Percentiles rank a stretch among this genome's conserved stretches.
These are phyloP conservation scores for Trichopus zeylanicus DNA, from an alignment of 116 monocot species.

Conservation along the genomic window DNA sequence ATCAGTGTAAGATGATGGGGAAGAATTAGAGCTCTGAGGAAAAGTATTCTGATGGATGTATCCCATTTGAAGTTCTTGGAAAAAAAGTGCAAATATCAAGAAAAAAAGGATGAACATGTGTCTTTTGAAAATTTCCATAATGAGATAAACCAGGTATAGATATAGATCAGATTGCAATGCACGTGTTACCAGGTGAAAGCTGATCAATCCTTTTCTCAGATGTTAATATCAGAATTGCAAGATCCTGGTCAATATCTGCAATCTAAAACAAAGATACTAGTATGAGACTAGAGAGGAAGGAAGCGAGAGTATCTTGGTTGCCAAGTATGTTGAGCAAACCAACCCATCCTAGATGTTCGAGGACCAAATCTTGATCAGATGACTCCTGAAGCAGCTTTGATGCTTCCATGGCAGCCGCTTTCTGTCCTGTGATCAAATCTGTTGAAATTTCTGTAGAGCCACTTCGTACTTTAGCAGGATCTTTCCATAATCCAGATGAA, in stretches of 20 bases:
- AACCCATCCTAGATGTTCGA: conserved; percentile 97
- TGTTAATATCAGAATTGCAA: conserved; percentile 78
- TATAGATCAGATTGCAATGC: background rate
- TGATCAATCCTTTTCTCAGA: conserved; percentile 69
- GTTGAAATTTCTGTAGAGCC: conserved; percentile 11
- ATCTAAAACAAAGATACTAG: conserved; percentile 39
- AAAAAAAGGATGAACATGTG: background rate
- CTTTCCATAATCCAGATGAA: conserved; percentile 72
- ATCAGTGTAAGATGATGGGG: background rate
- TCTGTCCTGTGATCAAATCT: conserved; percentile 31
- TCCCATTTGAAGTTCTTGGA: background rate
- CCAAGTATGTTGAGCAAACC: conserved; percentile 16
- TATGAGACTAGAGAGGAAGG: background rate
- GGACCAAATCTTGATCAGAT: conserved; percentile 77
- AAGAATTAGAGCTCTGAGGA: no score
- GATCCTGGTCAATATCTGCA: conserved; percentile 83
- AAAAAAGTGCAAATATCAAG: background rate
- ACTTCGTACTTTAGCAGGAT: conserved; percentile 14
- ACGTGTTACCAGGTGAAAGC: conserved; percentile 60
- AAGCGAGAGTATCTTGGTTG: background rate
- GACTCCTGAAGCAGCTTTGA: conserved; percentile 84
- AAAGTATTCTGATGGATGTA: no score
- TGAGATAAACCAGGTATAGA: background rate
- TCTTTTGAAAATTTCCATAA: background rate
- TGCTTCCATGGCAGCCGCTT: conserved; percentile 77